These are phyloP conservation scores for Mercurialis annua DNA, from an alignment of 345 rosid genomes.

Conservation along the genomic window DNA sequence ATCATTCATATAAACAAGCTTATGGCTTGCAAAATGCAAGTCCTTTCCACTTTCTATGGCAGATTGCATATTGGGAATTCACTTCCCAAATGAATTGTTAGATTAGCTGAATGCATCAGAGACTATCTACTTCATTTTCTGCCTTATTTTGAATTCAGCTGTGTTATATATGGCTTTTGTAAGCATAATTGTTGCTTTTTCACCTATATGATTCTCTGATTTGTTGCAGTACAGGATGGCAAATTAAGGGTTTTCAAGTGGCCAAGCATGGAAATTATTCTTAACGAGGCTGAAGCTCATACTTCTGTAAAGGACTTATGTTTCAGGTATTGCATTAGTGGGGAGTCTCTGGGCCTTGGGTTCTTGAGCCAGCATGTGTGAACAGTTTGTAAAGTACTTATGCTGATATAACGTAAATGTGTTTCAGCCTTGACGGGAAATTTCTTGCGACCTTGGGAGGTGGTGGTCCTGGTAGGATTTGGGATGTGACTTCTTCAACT, in stretches of 20 bases:
- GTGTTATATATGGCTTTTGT: neutral
- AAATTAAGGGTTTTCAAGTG: conserved; percentile 77
- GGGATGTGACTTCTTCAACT: conserved; percentile 65
- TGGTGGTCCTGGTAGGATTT: conserved; percentile 73
- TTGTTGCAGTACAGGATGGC: conserved; percentile 87
- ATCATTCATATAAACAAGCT: neutral
- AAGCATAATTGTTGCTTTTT: neutral
- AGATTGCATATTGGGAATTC: conserved; percentile 2
- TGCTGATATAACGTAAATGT: conserved; percentile 21
- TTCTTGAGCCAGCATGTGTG: conserved; percentile 15
- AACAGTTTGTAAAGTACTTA: conserved; percentile 10
- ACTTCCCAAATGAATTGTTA: neutral
- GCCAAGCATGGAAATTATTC: conserved; percentile 75
- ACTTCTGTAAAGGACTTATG: conserved; percentile 55
- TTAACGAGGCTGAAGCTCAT: conserved; percentile 66
- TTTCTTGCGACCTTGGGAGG: conserved; percentile 72
- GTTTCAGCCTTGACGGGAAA: conserved; percentile 75
- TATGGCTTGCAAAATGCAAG: neutral
- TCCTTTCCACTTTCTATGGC: neutral
- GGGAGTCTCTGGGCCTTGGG: conserved; percentile 9
- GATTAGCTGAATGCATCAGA: neutral
- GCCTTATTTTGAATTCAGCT: neutral
- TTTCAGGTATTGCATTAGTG: conserved; percentile 58
- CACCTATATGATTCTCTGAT: conserved; percentile 24
- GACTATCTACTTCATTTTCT: neutral